Evolutionary conservation across 768 basidiomycete species (phyloP), one percentile per base, ranked within the genome.

Genomic region (Termitomyces sp.): DNA sequence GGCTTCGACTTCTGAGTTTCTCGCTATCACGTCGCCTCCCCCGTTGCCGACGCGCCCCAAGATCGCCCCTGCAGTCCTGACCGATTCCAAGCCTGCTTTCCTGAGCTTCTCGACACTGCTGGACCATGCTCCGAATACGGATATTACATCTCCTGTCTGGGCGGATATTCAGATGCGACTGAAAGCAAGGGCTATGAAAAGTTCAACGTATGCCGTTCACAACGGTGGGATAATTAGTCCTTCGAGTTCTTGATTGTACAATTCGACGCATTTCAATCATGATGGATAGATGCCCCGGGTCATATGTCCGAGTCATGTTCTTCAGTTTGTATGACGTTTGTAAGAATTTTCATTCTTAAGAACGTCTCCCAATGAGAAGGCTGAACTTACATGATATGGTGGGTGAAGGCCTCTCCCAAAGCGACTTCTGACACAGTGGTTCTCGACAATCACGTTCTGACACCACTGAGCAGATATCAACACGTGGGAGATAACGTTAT

Each of bases 171-270:
- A 55, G 59, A 45, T 47, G 50, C 57, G 49, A 11, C 29, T 67
- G 56, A 66, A 59, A 49, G 65, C 60, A 9, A 67, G 67, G 49
- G 67, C 67, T 25, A 60, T 57, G 55, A 67, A 67, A 51, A 67
- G 59, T 25, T 43, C 58, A 20, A 51, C 46, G 25, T 67, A 65
- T 60, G 64, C 60, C 14, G 56, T 65, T 45, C 64, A 67, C 38
- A 46, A 63, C 42, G 60, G 64, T 53, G 66, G 62, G 7, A 65
- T 65, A 20, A 61, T 65, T 42, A 67, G 66, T 32, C 64, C 66
- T 50, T 58, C 59, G 20, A 51, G 50, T 37, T 45, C 56, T n/a
- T 59, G n/a, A 61, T n/a, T 55, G 36, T 31, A 29, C n/a, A 17
- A 34, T 8, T 31, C n/a, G 1, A 14, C 20, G 12, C 34, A 20